phyloP scores from a whole-genome alignment of 2,329 filamentous ascomycete genomes.

The Elsinoe fawcettii region DNA sequence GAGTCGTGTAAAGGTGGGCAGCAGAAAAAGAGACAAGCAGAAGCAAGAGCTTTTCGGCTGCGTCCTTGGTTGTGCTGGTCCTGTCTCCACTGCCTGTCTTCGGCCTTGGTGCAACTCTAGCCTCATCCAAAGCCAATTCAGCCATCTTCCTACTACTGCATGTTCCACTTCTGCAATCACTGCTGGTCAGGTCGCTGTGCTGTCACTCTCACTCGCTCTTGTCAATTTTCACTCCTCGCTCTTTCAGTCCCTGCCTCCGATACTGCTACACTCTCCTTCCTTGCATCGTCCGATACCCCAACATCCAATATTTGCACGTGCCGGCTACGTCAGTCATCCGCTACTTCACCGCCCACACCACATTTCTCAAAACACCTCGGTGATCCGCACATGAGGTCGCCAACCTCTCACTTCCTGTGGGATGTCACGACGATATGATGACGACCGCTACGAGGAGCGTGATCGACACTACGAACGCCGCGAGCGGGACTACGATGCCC shows the following conservation, averaged over 20 bases:
- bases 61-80: neutral
- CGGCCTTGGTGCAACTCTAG: conserved; percentile 2
- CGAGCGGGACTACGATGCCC: conserved; percentile 33
- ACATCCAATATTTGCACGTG: conserved; percentile 15
- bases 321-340: conserved; percentile 14
- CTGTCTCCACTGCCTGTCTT: neutral
- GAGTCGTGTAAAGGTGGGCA: neutral
- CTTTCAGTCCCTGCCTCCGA: conserved; percentile 3
- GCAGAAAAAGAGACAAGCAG: neutral
- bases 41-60: neutral
- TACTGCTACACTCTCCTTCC: neutral
- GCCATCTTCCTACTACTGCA: conserved; percentile 10
- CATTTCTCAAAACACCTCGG: neutral
- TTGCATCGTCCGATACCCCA: neutral
- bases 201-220: conserved; percentile 11
- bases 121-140: conserved; percentile 12
- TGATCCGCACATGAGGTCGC: conserved; percentile 8
- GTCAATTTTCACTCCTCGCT: conserved; percentile 7
- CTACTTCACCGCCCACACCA: conserved; percentile 12
- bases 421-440: conserved; percentile 41
- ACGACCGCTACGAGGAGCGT: conserved; percentile 42
- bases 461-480: conserved; percentile 42
- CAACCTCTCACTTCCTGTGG: conserved; percentile 7
- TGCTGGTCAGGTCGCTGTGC: conserved; percentile 10
- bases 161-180: conserved; percentile 3